A percentile compares a stretch with the other conserved stretches of the same genome.
Conservation (phyloP, 148 eudicot genomes). For the Oxyria digyna region DNA sequence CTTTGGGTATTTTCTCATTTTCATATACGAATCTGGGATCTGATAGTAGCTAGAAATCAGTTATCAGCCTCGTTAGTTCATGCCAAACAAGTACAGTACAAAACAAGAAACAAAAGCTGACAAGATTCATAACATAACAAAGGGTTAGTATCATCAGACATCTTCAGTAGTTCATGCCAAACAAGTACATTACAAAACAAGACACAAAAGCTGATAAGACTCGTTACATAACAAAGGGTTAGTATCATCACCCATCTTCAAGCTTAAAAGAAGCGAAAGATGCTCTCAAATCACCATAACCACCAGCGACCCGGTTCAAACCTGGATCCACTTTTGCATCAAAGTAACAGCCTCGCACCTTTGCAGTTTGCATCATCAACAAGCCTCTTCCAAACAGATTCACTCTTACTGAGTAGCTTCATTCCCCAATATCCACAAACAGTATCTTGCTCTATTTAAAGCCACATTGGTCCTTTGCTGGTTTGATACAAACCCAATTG, state of each 20-base stretch:
- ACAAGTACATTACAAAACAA: too few species aligned
- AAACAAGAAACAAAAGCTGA: too few species aligned
- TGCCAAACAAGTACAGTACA: too few species aligned
- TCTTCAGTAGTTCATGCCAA: too few species aligned
- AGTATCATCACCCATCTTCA: neutral
- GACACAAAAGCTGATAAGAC: too few species aligned
- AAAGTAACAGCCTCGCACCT: constrained; percentile 24
- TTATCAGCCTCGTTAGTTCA: too few species aligned
- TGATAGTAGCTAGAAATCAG: too few species aligned
- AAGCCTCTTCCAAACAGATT: constrained; percentile 28
- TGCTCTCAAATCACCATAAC: neutral
- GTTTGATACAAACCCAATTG: constrained; percentile 24
- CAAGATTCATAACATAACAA: too few species aligned
- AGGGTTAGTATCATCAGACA: too few species aligned
- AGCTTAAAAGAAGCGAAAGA: neutral
- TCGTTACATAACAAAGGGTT: too few species aligned
- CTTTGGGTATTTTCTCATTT: too few species aligned
- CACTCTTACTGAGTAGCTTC: constrained; percentile 20
- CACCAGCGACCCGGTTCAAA: neutral
- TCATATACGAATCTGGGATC: too few species aligned
- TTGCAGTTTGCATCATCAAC: constrained; percentile 43
- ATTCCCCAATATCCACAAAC: constrained; percentile 54
- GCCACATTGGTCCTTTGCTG: constrained; percentile 25
- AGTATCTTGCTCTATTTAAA: constrained; percentile 49
- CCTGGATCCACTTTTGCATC: constrained; percentile 22